These are phyloP conservation scores for Clarireedia paspali DNA, from an alignment of 2,329 filamentous ascomycete genomes.

Conservation along the genomic window DNA sequence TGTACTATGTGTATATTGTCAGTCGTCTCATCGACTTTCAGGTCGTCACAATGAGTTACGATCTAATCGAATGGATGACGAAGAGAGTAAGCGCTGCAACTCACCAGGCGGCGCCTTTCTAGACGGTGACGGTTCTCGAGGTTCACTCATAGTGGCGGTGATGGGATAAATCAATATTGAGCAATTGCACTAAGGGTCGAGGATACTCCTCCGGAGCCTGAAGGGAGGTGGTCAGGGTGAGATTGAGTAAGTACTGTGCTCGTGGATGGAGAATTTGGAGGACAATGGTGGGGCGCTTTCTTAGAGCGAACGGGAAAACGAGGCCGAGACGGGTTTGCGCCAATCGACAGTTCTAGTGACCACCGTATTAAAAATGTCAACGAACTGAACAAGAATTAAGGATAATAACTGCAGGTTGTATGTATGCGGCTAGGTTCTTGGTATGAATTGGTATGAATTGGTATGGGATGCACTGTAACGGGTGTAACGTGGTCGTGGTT, in stretches of 20 bases:
- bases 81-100: slow-evolving; percentile 18
- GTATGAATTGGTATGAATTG: background rate
- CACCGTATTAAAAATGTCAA: background rate
- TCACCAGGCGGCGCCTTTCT: slow-evolving; percentile 18
- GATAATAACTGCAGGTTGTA: background rate
- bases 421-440: background rate
- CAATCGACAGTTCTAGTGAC: background rate
- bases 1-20: background rate
- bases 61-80: slow-evolving; percentile 11
- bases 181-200: slow-evolving; percentile 8
- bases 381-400: no score
- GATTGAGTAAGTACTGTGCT: slow-evolving; percentile 5
- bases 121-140: slow-evolving; percentile 13
- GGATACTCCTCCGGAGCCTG: slow-evolving; percentile 9
- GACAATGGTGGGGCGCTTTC: slow-evolving; percentile 13
- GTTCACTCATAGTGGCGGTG: slow-evolving; percentile 14
- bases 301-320: slow-evolving; percentile 3
- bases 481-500: background rate
- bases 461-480: background rate
- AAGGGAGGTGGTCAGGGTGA: slow-evolving; percentile 4
- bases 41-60: background rate
- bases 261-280: slow-evolving; percentile 11
- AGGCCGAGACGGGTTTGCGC: background rate
- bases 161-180: background rate
- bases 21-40: background rate